These are phyloP conservation scores for Dictyostelium intermedium DNA, from an alignment of 78 protist genomes.

Conservation along the genomic window DNA sequence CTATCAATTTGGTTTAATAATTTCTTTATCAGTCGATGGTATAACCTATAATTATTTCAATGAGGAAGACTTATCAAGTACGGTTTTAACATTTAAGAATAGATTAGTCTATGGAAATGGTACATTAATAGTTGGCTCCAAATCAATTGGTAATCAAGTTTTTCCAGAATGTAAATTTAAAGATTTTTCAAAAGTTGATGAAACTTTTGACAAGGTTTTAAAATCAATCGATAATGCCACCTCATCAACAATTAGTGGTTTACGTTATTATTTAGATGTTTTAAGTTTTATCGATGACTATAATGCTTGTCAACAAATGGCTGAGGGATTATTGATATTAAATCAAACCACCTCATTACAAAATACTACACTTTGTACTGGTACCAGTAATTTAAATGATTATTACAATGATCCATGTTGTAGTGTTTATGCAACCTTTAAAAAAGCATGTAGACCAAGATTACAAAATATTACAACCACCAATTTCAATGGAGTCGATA, in stretches of 20 bases:
- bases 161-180: not conserved
- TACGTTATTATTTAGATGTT: slow-evolving; percentile 31
- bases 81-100: not conserved
- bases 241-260: not conserved
- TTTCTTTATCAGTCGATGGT: not conserved
- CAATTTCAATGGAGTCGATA: not conserved
- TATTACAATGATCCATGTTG: slow-evolving; percentile 51
- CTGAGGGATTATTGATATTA: not conserved
- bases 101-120: not conserved
- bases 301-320: slow-evolving; percentile 15
- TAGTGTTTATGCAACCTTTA: slow-evolving; percentile 9
- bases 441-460: not conserved
- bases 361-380: slow-evolving; percentile 18
- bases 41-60: not conserved
- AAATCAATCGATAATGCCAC: not conserved
- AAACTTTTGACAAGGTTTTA: not conserved
- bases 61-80: not conserved
- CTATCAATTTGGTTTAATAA: slow-evolving; percentile 33
- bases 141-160: not conserved
- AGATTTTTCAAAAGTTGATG: not conserved
- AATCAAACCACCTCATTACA: not conserved
- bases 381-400: not conserved
- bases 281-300: not conserved
- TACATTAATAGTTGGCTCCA: not conserved
- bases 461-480: not conserved